Evolutionary conservation across 257 asterid species (phyloP).

Genomic region (Solanum neorickii): DNA sequence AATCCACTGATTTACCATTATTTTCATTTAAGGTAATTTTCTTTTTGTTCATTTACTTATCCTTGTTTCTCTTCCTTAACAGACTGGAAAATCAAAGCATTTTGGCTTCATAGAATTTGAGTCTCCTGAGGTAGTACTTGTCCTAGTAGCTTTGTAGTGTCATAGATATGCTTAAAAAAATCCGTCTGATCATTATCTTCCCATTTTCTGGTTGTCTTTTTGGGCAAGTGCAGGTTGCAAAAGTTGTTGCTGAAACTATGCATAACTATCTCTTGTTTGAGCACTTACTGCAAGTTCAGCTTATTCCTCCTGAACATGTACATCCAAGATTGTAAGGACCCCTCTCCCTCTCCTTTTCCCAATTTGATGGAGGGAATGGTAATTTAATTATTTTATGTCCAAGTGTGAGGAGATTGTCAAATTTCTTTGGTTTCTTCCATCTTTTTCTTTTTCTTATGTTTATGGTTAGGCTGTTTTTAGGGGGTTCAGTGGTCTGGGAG

Average conservation of each 20-base stretch:
- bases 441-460: background rate
- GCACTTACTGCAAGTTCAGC: slow-evolving; percentile 71
- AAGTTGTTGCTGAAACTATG: slow-evolving; percentile 85
- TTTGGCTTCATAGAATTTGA: slow-evolving; percentile 86
- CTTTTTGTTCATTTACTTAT: background rate
- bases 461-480: background rate
- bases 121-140: slow-evolving; percentile 70
- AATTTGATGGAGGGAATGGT: background rate
- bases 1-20: background rate
- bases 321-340: slow-evolving; percentile 66
- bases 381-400: background rate
- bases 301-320: slow-evolving; percentile 63
- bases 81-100: slow-evolving; percentile 94
- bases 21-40: background rate
- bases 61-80: slow-evolving; percentile 10
- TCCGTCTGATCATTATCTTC: background rate
- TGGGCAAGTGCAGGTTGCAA: slow-evolving; percentile 55
- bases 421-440: background rate
- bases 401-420: background rate
- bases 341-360: background rate
- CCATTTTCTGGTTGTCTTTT: background rate
- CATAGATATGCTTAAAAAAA: background rate
- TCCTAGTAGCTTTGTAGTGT: background rate
- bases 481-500: background rate
- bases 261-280: slow-evolving; percentile 77